Base-by-base conservation (phyloP, 1,284 basidiomycete genomes). In the Moesziomyces sp. region DNA sequence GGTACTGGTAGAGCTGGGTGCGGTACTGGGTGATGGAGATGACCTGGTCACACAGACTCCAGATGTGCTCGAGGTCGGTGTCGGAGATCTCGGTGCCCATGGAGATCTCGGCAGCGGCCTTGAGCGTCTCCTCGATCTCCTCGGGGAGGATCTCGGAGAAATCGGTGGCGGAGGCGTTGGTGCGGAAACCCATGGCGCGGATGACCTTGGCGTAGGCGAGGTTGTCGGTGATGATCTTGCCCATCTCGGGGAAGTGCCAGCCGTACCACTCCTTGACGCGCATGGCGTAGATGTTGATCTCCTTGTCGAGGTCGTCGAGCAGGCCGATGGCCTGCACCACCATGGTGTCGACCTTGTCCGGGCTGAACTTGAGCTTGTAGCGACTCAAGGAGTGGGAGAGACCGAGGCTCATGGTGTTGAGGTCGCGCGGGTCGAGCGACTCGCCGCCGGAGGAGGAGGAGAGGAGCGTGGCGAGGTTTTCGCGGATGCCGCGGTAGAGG, bases 241-340 rank as follows among this genome's bases (percentile, higher is more conserved):
- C 93, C 92, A 99, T 93, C 86, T 99, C 96, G 11, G 96, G 96
- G 89, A 98, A 98, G 87, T 99, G 96, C 96, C 96, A 99, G 24
- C 96, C 96, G 83, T 98, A 99, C 96, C 96, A 99, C 89, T 98
- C 96, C 89, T 98, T 98, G 59, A 97, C 93, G 83, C 96, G 90
- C 96, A 99, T 99, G 21, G 94, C 90, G 84, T 98, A 99, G 65
- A 98, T 97, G 87, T 99, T 99, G 85, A 98, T 93, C 87, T 99
- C 96, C 87, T 99, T 99, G 90, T 99, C 96, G 42, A 99, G 88
- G 84, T 99, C 96, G 83, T 99, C 96, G 60, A 99, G 89, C 24
- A 99, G 88, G n/a, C 94, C 96, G 83, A 99, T 97, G 16, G 96
- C 96, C 86, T 99, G 97, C 35, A 99, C 92, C 67, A 99, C 92